Base-by-base conservation (phyloP, 2,329 filamentous ascomycete species). In the Talaromyces sp. region DNA sequence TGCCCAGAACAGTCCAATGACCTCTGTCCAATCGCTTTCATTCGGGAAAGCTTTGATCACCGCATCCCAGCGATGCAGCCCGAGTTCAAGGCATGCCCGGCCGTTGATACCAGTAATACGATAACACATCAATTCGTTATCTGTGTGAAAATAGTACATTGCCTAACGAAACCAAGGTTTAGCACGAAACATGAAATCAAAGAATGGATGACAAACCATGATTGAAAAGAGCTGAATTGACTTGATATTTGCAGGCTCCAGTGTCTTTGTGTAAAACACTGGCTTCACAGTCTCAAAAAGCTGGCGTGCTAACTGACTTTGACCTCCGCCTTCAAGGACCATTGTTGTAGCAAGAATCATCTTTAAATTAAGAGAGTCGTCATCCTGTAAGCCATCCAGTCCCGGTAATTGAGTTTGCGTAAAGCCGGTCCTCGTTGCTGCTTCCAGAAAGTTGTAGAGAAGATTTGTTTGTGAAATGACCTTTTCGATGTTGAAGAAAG, bases 51-150 rank as follows among this genome's bases (percentile, higher is more conserved):
- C 78, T 59, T 82, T 84, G 55, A 85, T 77, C 59, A 96, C 80
- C 0, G 87, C 89, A 62, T 90, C 87, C 58, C 84, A 82, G 41
- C 89, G 84, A 75, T 96, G 90, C n/a, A 96, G 79, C 2, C 91
- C 92, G 60, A 95, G 78, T 70, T 91, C 89, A 28, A 91, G 75
- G 62, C 89, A 95, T 70, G 94, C 81, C 4, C 91, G 83, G 13
- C 88, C 84, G 3, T 91, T 89, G 61, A 95, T 81, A 1, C 92
- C 92, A 69, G 95, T 92, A 45, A 94, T 81, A 11, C 92, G 84
- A 87, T 93, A 97, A 0, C 91, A 89, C 54, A 94, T 81, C 2
- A 88, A 81, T 71, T 97, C 92, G 62, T 96, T 89, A 65, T 93
- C 91, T 39, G 84, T 85, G 53, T 96, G 84, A 67, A 95, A 97